phyloP scores from a whole-genome alignment of 148 eudicot genomes.

The Mesembryanthemum crystallinum region DNA sequence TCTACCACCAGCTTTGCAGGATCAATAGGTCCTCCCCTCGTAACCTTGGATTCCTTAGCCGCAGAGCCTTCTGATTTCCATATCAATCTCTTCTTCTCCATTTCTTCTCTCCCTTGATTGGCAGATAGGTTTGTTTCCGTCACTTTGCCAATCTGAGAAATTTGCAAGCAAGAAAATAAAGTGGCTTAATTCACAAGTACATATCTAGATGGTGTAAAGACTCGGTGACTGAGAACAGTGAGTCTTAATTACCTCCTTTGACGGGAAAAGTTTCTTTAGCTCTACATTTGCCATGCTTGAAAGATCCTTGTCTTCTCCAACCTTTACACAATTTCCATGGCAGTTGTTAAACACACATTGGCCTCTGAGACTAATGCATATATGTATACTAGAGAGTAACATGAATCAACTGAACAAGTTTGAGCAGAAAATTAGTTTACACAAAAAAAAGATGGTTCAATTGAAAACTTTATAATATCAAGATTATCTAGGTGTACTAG shows the following conservation, averaged over 20 bases:
- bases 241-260: conserved; percentile 51
- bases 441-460: neutral
- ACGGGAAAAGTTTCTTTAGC: conserved; percentile 62
- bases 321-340: conserved; percentile 32
- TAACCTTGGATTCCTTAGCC: conserved; percentile 29
- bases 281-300: conserved; percentile 71
- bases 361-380: neutral
- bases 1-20: conserved; percentile 58
- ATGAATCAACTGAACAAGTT: neutral
- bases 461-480: too few relatives aligned
- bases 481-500: too few relatives aligned
- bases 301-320: conserved; percentile 90
- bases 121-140: conserved; percentile 52
- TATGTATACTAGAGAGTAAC: neutral
- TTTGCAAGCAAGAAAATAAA: neutral
- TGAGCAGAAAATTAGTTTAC: neutral
- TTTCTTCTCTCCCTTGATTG: conserved; percentile 80
- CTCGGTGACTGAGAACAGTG: neutral
- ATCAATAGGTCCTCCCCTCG: conserved; percentile 70
- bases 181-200: neutral
- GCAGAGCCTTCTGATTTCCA: conserved; percentile 69
- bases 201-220: neutral
- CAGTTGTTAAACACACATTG: neutral
- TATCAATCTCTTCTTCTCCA: conserved; percentile 70
- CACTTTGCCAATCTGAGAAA: conserved; percentile 38